Base-by-base conservation (phyloP, 768 basidiomycete species). In the Mycena olivaceomarginata region DNA sequence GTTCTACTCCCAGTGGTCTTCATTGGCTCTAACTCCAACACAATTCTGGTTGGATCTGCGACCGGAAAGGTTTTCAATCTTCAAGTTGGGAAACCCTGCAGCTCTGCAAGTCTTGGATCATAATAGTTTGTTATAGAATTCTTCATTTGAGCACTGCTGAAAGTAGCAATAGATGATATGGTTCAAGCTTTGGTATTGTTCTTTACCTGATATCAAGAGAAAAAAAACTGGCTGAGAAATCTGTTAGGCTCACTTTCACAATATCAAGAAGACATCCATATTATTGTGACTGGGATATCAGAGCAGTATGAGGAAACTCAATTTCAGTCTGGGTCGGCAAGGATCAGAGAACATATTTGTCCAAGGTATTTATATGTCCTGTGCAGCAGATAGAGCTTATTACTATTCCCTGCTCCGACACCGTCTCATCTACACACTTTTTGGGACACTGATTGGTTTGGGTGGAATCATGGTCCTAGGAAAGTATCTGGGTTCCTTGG, bases 251-350 rank as follows among this genome's bases (percentile, higher is more conserved):
- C n/a, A 65, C 45, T 65, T 20, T 65, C 22, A 65, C n/a, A 20
- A 65, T 25, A 10, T 16, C 13, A 41, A 22, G 20, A 11, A 41
- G 41, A 45, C n/a, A n/a, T 11, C 15, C 45, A 65, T 25, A 43
- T 65, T 10, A 20, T 65, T 18, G 41, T 65, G 18, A 65, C 64
- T 4, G 64, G 64, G 22, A 45, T 45, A 41, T 65, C 64, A n/a
- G 64, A 65, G 22, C 64, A 65, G n/a, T 65, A n/a, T 65, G 64
- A 65, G 7, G 41, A 65, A 37, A 22, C 15, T 10, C 40, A 65
- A 10, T 65, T 4, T 45, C 8, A 1, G n/a, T 65, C 18, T 65
- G 64, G 64, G 25, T 25, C 25, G 25, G 25, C 25, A 25, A 25
- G 25, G 25, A 25, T 25, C 25, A 25, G 25, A 25, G 25, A 25